A percentile compares a stretch with the other conserved stretches of the same genome.
These are phyloP conservation scores for Agaricus bisporus DNA, from an alignment of 768 basidiomycete species.

Conservation along the genomic window DNA sequence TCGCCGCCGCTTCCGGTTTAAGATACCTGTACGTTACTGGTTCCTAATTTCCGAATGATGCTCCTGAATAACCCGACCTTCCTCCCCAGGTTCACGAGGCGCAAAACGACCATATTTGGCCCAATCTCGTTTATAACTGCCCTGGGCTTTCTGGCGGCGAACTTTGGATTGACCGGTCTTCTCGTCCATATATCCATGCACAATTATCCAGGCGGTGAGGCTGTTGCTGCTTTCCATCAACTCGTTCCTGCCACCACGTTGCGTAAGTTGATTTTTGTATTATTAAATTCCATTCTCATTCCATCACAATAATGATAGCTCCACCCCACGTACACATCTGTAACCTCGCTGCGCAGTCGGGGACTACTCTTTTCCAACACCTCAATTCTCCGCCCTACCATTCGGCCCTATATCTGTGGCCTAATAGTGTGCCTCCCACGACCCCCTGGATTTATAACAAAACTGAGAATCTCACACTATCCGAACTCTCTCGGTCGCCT, in stretches of 20 bases:
- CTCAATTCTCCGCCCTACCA: constrained; percentile 52
- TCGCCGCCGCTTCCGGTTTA: constrained; percentile 67
- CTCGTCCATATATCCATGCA: constrained; percentile 50
- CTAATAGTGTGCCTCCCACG: constrained; percentile 5
- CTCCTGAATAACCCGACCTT: background rate
- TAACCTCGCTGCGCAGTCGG: constrained; percentile 84
- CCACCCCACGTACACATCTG: constrained; percentile 65
- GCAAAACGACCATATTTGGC: constrained; percentile 43
- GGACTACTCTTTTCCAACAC: constrained; percentile 84
- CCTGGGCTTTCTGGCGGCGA: constrained; percentile 42
- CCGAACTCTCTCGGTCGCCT: constrained; percentile 28
- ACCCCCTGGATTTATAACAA: constrained; percentile 72
- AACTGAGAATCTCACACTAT: constrained; percentile 55
- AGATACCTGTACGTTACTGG: constrained; percentile 49
- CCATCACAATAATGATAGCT: background rate
- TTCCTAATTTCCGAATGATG: background rate
- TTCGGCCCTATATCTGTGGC: constrained; percentile 11
- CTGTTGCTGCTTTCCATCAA: constrained; percentile 58
- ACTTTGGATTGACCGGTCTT: constrained; percentile 46
- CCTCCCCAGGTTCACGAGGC: constrained; percentile 35
- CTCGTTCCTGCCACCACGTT: constrained; percentile 26
- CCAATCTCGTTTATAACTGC: constrained; percentile 40
- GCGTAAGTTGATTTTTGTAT: constrained; percentile 10
- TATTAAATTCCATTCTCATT: background rate
- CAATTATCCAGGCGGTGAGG: constrained; percentile 90